These are phyloP conservation scores for Penicillium sclerotigenum DNA, from an alignment of 2,329 filamentous ascomycete species.

Conservation along the genomic window DNA sequence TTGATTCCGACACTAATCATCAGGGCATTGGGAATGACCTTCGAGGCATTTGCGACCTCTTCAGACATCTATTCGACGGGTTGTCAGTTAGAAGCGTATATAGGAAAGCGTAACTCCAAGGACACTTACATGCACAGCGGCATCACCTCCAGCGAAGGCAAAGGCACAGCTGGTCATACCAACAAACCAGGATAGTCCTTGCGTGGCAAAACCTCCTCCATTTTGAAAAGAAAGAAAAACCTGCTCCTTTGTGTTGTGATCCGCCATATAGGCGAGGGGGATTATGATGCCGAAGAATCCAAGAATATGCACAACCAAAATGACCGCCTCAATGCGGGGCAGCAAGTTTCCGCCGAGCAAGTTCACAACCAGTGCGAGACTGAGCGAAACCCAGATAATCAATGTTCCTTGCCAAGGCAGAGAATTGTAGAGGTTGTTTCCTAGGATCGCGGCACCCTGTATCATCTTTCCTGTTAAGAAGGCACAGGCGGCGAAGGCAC, in stretches of 20 bases:
- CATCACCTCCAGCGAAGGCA: slow-evolving; percentile 37
- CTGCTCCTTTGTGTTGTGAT: slow-evolving; percentile 40
- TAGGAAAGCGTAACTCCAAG: neutral
- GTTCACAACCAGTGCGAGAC: slow-evolving; percentile 43
- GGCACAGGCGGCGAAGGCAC: slow-evolving; percentile 36
- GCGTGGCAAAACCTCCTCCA: slow-evolving; percentile 43
- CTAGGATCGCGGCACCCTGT: slow-evolving; percentile 40
- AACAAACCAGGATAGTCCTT: slow-evolving; percentile 42
- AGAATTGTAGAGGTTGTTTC: slow-evolving; percentile 34
- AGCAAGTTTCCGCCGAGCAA: slow-evolving; percentile 43
- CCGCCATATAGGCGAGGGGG: slow-evolving; percentile 43
- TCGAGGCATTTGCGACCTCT: slow-evolving; percentile 39
- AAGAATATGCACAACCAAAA: slow-evolving; percentile 50
- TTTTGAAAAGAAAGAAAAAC: slow-evolving; percentile 51
- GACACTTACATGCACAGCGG: slow-evolving; percentile 37
- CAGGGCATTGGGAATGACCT: slow-evolving; percentile 36
- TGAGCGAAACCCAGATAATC: slow-evolving; percentile 44
- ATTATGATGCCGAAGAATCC: slow-evolving; percentile 54
- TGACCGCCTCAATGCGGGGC: slow-evolving; percentile 47
- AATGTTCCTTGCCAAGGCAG: slow-evolving; percentile 51
- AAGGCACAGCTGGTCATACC: slow-evolving; percentile 36
- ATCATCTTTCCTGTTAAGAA: slow-evolving; percentile 34
- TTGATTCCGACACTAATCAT: slow-evolving; percentile 37
- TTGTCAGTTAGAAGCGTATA: neutral
- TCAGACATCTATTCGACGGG: slow-evolving; percentile 29